A percentile compares a stretch with the other conserved stretches of the same genome.
Evolutionary conservation across 1,284 basidiomycete genomes (phyloP).

Genomic region (Puccinia hordei): DNA sequence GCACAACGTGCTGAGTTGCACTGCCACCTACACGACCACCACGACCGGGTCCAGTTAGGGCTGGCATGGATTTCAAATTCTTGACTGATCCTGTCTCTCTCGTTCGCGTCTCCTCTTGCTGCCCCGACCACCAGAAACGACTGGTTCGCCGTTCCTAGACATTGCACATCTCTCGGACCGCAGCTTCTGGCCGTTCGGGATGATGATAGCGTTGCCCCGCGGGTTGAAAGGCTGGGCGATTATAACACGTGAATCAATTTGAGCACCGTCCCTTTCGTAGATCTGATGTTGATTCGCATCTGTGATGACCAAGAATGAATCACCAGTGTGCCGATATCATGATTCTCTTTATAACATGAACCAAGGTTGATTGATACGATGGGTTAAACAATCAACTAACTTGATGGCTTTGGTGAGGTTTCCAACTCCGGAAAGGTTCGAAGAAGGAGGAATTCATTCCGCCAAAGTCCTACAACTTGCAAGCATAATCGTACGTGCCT

Average conservation of each 20-base stretch:
- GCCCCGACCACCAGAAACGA: constrained; percentile 64
- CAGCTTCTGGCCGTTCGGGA: constrained; percentile 63
- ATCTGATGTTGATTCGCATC: constrained; percentile 81
- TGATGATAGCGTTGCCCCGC: constrained; percentile 85
- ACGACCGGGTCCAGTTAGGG: constrained; percentile 83
- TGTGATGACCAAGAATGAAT: constrained; percentile 79
- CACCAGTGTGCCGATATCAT: constrained; percentile 66
- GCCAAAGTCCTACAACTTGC: constrained; percentile 98
- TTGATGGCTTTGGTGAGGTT: constrained; percentile 88
- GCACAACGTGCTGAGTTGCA: constrained; percentile 91
- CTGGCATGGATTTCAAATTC: constrained; percentile 84
- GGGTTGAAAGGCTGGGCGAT: constrained; percentile 78
- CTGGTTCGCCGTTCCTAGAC: constrained; percentile 73
- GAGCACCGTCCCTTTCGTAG: constrained; percentile 78
- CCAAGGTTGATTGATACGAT: neutral
- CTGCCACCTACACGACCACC: constrained; percentile 92
- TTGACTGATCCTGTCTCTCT: constrained; percentile 82
- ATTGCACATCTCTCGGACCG: constrained; percentile 64
- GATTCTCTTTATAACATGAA: constrained; percentile 32
- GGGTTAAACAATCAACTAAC: no score
- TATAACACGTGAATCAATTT: constrained; percentile 85
- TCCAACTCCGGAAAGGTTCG: constrained; percentile 93
- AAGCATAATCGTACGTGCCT: constrained; percentile 93
- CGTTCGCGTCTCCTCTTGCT: constrained; percentile 83
- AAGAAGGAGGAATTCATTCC: constrained; percentile 84